phyloP scores from a whole-genome alignment of 1,284 basidiomycete genomes.

The Papiliotrema laurentii region DNA sequence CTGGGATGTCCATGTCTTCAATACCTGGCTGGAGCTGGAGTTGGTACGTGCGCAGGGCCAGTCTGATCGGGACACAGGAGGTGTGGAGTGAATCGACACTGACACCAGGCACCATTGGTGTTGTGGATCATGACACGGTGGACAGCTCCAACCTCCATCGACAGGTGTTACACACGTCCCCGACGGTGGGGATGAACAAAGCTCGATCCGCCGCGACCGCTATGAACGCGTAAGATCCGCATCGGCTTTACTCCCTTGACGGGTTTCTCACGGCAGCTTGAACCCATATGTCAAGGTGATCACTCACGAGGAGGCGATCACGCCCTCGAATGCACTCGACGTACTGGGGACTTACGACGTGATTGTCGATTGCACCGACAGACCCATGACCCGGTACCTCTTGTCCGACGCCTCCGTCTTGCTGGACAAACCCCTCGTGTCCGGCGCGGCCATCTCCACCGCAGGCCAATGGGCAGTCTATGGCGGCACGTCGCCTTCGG shows the following conservation, averaged over 20 bases:
- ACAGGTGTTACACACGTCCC: slow-evolving; percentile 83
- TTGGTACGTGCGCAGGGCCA: slow-evolving; percentile 58
- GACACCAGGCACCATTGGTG: slow-evolving; percentile 55
- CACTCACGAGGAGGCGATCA: slow-evolving; percentile 56
- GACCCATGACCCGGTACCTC: slow-evolving; percentile 85
- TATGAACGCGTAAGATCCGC: slow-evolving; percentile 56
- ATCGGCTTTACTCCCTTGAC: background rate
- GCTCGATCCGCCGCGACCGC: slow-evolving; percentile 72
- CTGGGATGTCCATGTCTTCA: slow-evolving; percentile 93
- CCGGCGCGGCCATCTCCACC: slow-evolving; percentile 85
- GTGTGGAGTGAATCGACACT: background rate
- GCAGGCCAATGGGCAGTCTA: slow-evolving; percentile 88
- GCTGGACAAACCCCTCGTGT: slow-evolving; percentile 73
- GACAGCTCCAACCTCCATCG: slow-evolving; percentile 90
- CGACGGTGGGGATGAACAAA: slow-evolving; percentile 74
- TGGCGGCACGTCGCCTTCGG: slow-evolving; percentile 25
- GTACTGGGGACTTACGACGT: slow-evolving; percentile 66
- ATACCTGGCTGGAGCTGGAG: slow-evolving; percentile 85
- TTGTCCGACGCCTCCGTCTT: slow-evolving; percentile 84
- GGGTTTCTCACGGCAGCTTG: slow-evolving; percentile 52
- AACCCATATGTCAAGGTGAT: slow-evolving; percentile 63
- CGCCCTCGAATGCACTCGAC: slow-evolving; percentile 58
- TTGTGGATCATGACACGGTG: slow-evolving; percentile 87
- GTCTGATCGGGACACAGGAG: background rate
- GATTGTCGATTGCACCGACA: slow-evolving; percentile 94